Base-by-base conservation (phyloP, 2,329 filamentous ascomycete species). In the Fusarium longipes region DNA sequence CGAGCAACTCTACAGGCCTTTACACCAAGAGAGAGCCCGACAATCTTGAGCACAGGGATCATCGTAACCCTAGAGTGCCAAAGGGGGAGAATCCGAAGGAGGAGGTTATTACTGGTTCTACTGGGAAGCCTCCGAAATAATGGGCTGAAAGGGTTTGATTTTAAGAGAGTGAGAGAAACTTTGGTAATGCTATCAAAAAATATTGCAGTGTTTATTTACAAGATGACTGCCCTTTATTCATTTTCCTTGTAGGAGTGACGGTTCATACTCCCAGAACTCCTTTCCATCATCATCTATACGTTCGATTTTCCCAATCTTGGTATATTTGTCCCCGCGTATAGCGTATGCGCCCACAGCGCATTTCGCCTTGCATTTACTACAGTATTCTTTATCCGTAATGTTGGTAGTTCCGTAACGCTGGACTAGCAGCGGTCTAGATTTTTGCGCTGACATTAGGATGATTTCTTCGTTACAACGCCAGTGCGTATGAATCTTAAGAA, bases 91-190 rank as follows among this genome's bases (percentile, higher is more conserved):
- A 48, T 3, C 35, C 29, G 15, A 49, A 38, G 25, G 30, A 38
- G 32, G 42, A 54, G 15, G 42, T 25, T 7, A 54, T 49, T 17
- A 14, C 33, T 29, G 51, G 51, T 1, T 32, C 24, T 18, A 38
- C 51, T 20, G 51, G 42, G 4, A 35, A 42, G 6, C 51, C 51
- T 29, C 40, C 18, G 14, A 48, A 54, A 36, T 54, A 54, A 12
- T 18, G 11, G 1, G 20, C 2, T 17, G 15, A 14, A 40, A 17
- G 38, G 15, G 6, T 40, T 11, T 1, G 14, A 22, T 1, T 32
- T 18, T 9, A 5, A 18, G 8, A 45, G 2, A 6, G 8, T 32
- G 43, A 8, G 4, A 18, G 11, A 7, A 29, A 30, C 14, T 17
- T 7, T 15, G 18, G 25, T 40, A n/a, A 30, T 44, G 8, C 18